A percentile compares a stretch with the other conserved stretches of the same genome.
These are phyloP conservation scores for Dictyostelium purpureum DNA, from an alignment of 78 protist genomes.

Conservation along the genomic window DNA sequence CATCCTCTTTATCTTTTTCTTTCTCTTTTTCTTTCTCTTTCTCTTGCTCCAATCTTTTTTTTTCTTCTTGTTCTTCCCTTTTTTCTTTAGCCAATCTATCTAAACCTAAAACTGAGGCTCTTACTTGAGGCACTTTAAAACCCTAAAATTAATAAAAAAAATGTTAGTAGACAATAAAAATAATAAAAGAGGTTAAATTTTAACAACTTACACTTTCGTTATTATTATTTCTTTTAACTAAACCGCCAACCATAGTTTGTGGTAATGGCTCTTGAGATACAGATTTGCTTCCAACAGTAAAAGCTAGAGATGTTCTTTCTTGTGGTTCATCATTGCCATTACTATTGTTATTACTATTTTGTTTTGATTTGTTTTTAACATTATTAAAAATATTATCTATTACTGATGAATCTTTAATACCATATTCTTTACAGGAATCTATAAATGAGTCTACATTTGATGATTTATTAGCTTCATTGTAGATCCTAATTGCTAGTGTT, in stretches of 20 bases:
- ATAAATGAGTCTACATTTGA: background rate
- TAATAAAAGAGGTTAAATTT: too few relatives aligned
- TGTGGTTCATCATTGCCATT: background rate
- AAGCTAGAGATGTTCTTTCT: slow-evolving; percentile 2
- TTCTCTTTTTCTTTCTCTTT: slow-evolving; percentile 8
- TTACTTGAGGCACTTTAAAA: slow-evolving; percentile 28
- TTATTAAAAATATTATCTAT: slow-evolving; percentile 25
- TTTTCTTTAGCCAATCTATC: slow-evolving; percentile 75
- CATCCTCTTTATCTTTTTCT: background rate
- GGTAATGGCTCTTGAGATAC: background rate
- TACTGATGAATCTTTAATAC: slow-evolving; percentile 19
- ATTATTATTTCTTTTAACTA: background rate
- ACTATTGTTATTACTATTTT: background rate
- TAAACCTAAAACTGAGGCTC: slow-evolving; percentile 62
- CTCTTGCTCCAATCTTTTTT: slow-evolving; percentile 51
- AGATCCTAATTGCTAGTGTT: slow-evolving; percentile 23
- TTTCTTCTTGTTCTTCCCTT: slow-evolving; percentile 50
- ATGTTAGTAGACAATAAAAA: too few relatives aligned
- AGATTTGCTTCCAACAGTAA: background rate
- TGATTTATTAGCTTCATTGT: slow-evolving; percentile 17
- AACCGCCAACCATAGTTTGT: background rate
- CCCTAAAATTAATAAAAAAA: background rate
- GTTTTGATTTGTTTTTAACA: background rate
- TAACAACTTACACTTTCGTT: background rate
- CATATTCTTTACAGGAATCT: slow-evolving; percentile 38